Conservation (phyloP, 73 alveolate genomes). For the Tetrahymena malaccensis region DNA sequence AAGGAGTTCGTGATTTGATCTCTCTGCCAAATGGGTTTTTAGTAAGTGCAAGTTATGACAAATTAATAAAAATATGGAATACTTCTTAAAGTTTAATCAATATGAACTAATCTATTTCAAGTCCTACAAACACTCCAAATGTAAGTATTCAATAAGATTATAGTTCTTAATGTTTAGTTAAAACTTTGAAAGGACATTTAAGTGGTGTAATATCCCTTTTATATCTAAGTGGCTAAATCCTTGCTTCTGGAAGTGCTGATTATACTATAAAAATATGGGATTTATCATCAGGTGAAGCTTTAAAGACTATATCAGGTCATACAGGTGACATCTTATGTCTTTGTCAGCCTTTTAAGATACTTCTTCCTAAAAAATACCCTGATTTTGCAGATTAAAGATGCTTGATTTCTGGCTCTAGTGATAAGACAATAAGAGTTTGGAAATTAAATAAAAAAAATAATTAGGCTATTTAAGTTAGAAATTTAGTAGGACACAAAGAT, state of each 20-base stretch:
- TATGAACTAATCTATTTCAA: neutral
- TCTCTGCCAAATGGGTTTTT: neutral
- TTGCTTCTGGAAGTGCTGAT: neutral
- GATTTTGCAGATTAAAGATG: neutral
- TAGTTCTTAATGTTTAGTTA: neutral
- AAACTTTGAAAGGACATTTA: neutral
- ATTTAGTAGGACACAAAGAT: neutral
- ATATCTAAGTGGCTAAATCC: neutral
- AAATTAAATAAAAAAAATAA: neutral
- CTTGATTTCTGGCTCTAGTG: neutral
- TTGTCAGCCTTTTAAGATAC: neutral
- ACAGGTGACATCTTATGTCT: neutral
- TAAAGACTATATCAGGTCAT: neutral
- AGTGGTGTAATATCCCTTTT: neutral
- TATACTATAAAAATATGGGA: neutral
- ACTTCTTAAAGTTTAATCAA: neutral
- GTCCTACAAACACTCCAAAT: neutral
- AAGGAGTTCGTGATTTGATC: neutral
- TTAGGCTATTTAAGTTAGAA: neutral
- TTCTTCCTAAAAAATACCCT: neutral
- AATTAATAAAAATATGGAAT: neutral
- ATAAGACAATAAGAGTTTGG: neutral
- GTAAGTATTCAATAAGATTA: neutral
- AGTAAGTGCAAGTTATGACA: neutral
- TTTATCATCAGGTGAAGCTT: neutral